Percentiles rank a stretch among this genome's conserved stretches.
Evolutionary conservation across 1,139 yeast genomes (phyloP).

Genomic region (Magnusiomyces paraingens): DNA sequence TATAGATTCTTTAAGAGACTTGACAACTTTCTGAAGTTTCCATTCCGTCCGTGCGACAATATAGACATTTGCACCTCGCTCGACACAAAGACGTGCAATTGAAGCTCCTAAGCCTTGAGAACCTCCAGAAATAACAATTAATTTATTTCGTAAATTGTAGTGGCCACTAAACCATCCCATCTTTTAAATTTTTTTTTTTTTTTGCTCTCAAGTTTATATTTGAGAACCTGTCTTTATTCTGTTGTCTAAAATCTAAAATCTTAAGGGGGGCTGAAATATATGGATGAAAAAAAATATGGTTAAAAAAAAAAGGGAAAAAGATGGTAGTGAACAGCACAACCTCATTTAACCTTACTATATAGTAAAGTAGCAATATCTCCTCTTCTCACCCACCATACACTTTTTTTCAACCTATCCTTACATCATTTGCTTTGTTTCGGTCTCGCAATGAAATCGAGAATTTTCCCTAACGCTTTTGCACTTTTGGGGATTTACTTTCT

Average conservation of each 20-base stretch:
- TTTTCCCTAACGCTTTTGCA: background rate
- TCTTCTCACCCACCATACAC: background rate
- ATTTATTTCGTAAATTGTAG: slow-evolving; percentile 29
- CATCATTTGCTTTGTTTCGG: background rate
- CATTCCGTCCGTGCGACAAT: slow-evolving; percentile 68
- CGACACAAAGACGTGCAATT: slow-evolving; percentile 55
- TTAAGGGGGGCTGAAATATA: too few species aligned
- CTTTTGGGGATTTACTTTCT: background rate
- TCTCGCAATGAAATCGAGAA: too few species aligned
- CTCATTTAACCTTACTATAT: background rate
- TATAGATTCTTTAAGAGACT: slow-evolving; percentile 35
- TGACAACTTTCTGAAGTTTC: slow-evolving; percentile 47
- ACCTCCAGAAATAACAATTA: slow-evolving; percentile 84
- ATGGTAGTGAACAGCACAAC: background rate
- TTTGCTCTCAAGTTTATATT: too few species aligned
- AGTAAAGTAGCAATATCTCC: background rate
- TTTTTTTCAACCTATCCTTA: background rate
- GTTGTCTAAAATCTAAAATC: too few species aligned
- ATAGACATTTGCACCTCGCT: slow-evolving; percentile 55
- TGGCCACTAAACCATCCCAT: slow-evolving; percentile 18
- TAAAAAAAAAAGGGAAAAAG: background rate
- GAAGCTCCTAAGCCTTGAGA: slow-evolving; percentile 92
- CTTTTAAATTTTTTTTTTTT: background rate
- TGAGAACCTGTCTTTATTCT: too few species aligned
- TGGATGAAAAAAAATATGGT: background rate